These are phyloP conservation scores for Dendrobium officinale DNA, from an alignment of 106 monocot species.

Conservation along the genomic window DNA sequence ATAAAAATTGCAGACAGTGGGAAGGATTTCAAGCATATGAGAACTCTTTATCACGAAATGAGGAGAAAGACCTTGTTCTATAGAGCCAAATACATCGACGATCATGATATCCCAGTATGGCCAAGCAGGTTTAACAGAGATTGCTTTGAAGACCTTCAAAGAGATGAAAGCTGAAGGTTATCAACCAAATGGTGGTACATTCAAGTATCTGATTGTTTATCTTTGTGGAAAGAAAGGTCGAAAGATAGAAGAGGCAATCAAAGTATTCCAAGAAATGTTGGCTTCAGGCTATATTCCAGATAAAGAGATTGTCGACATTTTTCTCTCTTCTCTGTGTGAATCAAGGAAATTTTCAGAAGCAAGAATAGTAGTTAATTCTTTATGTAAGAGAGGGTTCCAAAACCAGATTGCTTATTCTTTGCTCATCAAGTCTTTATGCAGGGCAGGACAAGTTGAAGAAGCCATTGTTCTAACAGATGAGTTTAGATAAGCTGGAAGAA, in stretches of 20 bases:
- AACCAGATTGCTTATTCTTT: constrained; percentile 45
- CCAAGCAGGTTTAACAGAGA: constrained; percentile 68
- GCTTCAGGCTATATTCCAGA: constrained; percentile 49
- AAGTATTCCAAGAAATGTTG: constrained; percentile 66
- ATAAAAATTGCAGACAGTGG: constrained; percentile 79
- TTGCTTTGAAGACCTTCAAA: constrained; percentile 60
- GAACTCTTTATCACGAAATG: constrained; percentile 69
- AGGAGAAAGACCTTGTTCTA: constrained; percentile 22
- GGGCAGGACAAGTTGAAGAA: constrained; percentile 50
- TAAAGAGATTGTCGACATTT: constrained; percentile 38
- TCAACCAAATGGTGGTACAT: constrained; percentile 52
- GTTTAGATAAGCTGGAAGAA: constrained; percentile 42
- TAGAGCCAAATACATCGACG: constrained; percentile 74
- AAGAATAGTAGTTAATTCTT: constrained; percentile 27
- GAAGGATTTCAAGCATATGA: constrained; percentile 84
- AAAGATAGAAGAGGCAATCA: constrained; percentile 54
- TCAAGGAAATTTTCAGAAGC: constrained; percentile 36
- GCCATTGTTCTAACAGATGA: constrained; percentile 31
- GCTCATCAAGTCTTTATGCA: constrained; percentile 55
- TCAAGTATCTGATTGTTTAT: constrained; percentile 65
- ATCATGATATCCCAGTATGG: constrained; percentile 94
- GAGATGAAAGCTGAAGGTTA: constrained; percentile 68
- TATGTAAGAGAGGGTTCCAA: constrained; percentile 52
- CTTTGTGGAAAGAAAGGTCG: constrained; percentile 69
- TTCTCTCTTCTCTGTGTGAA: constrained; percentile 75